Conservation (phyloP, 768 basidiomycete genomes). For the Agaricus subrufescens region DNA sequence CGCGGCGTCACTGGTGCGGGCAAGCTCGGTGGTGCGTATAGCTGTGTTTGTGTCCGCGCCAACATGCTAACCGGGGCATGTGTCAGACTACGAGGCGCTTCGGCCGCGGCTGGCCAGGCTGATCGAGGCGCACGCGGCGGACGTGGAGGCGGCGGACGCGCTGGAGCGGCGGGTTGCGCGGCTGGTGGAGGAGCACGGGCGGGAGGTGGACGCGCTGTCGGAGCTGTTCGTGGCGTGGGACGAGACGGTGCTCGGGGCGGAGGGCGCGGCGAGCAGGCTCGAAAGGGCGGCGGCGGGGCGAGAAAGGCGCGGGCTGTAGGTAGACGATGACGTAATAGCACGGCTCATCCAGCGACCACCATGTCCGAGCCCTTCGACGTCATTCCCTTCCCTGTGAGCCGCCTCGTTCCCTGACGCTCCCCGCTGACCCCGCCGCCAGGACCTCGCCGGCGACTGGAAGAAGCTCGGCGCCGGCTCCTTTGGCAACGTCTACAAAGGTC, state of each 20-base stretch:
- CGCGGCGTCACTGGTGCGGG: conserved; percentile 72
- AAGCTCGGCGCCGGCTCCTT: conserved; percentile 91
- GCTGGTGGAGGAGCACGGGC: conserved; percentile 66
- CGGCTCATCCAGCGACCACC: conserved; percentile 1
- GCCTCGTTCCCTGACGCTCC: conserved; percentile 17
- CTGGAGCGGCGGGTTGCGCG: conserved; percentile 63
- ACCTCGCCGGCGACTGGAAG: conserved; percentile 85
- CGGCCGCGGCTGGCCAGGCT: conserved; percentile 65
- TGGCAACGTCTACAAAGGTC: conserved; percentile 88
- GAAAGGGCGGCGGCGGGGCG: conserved; percentile 36
- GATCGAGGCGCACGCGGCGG: conserved; percentile 53
- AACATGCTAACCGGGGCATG: neutral
- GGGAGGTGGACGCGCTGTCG: conserved; percentile 75
- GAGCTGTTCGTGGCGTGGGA: conserved; percentile 87
- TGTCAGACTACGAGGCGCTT: conserved; percentile 55
- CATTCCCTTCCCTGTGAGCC: conserved; percentile 71
- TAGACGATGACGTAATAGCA: too few relatives aligned
- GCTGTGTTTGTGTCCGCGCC: neutral
- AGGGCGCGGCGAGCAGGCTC: conserved; percentile 49
- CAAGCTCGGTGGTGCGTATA: conserved; percentile 51
- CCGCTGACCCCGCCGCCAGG: conserved; percentile 36
- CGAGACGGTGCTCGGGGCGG: conserved; percentile 64
- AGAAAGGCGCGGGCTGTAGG: too few relatives aligned
- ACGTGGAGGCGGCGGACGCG: conserved; percentile 46
- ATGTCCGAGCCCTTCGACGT: conserved; percentile 80